A percentile compares a stretch with the other conserved stretches of the same genome.
These are phyloP conservation scores for Verticillium nubilum DNA, from an alignment of 2,329 filamentous ascomycete species.

Conservation along the genomic window DNA sequence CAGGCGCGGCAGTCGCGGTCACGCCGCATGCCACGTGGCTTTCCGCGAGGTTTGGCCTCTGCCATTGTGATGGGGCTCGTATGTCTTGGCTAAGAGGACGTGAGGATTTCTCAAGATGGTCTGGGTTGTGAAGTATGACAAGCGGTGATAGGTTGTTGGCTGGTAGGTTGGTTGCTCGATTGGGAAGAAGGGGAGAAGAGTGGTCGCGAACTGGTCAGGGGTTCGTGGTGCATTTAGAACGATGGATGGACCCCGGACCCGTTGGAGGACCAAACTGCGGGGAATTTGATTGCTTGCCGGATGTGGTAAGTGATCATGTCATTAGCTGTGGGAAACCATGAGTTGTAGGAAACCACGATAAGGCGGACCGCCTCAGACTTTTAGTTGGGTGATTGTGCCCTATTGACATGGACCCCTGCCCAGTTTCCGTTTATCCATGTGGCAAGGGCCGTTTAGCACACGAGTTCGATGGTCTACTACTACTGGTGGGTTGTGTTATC, in stretches of 20 bases:
- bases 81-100: not conserved
- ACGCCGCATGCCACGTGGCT: not conserved
- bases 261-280: not conserved
- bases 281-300: not conserved
- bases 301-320: not conserved
- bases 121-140: not conserved
- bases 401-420: not conserved
- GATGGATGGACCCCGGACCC: not conserved
- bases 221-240: not conserved
- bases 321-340: not conserved
- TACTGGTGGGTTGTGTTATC: not conserved
- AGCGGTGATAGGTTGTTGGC: not conserved
- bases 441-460: not conserved
- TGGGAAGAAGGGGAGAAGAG: not conserved
- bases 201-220: not conserved
- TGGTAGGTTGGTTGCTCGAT: not conserved
- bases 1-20: slow-evolving; percentile 6
- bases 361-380: not conserved
- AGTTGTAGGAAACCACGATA: too few relatives aligned
- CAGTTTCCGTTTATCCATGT: not conserved
- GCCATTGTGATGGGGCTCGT: not conserved
- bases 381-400: not conserved
- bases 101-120: not conserved
- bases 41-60: not conserved
- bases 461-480: not conserved